Evolutionary conservation across 352 stramenopile genomes (phyloP).

Genomic region (Elongisporangium prolatum): DNA sequence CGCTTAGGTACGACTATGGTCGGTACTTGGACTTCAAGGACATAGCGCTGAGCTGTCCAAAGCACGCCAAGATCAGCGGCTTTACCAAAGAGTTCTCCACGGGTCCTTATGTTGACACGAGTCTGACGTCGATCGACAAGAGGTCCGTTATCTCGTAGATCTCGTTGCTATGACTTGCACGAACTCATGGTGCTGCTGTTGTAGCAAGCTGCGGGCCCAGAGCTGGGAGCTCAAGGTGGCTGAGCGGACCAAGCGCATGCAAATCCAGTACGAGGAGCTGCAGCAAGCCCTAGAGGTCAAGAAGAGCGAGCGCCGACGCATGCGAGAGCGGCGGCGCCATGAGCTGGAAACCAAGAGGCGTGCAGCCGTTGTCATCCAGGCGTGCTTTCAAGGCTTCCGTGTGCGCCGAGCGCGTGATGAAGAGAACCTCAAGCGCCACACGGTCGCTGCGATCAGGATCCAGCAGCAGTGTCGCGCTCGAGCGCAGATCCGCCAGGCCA

Average conservation of each 20-base stretch:
- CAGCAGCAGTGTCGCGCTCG: constrained; percentile 38
- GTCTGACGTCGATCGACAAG: constrained; percentile 54
- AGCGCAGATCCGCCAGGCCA: constrained; percentile 31
- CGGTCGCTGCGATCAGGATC: constrained; percentile 35
- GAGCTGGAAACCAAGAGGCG: constrained; percentile 25
- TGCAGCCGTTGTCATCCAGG: constrained; percentile 24
- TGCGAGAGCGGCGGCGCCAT: constrained; percentile 28
- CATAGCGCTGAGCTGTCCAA: constrained; percentile 41
- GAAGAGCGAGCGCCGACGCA: constrained; percentile 25
- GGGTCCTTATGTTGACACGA: constrained; percentile 42
- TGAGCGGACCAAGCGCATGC: constrained; percentile 51
- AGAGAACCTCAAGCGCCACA: constrained; percentile 20
- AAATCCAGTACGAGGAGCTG: constrained; percentile 55
- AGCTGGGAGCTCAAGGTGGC: constrained; percentile 50
- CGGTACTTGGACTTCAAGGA: constrained; percentile 54
- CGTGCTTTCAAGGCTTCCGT: constrained; percentile 25
- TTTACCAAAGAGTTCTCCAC: constrained; percentile 64
- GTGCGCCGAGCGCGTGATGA: constrained; percentile 12
- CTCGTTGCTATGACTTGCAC: not conserved
- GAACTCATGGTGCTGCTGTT: not conserved
- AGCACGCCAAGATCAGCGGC: constrained; percentile 28
- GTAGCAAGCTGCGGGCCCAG: constrained; percentile 33
- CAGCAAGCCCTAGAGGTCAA: constrained; percentile 45
- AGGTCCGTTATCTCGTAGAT: constrained; percentile 10
- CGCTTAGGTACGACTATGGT: constrained; percentile 47